Evolutionary conservation across 352 stramenopile species (phyloP), one percentile per base, ranked within the genome.

Genomic region (Phytophthora cryptogea): DNA sequence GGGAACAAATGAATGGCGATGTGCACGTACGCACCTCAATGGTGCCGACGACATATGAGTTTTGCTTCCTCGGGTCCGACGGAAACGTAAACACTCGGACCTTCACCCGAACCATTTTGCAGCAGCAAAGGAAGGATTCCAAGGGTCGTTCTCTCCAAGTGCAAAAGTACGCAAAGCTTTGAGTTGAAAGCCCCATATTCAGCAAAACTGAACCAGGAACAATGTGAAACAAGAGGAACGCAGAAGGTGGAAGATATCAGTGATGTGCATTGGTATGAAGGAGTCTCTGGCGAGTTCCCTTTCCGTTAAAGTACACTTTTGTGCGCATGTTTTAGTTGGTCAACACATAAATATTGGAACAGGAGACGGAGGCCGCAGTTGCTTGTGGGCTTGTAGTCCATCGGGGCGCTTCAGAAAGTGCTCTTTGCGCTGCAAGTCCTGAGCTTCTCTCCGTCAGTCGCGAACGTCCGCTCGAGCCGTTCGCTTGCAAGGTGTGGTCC

Each of bases 71-170:
- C 16, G 79, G 78, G 49, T 85, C 74, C 2, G 83, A 89, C 5
- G 76, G 69, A 65, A 91, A 90, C 35, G 80, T 89, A 69, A 93
- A 90, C 54, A 91, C 83, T 41, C 79, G 78, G 14, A 93, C 66
- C 59, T 93, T 93, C 27, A 92, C 64, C 1, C 50, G 62, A 46
- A 66, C 57, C 62, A 70, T 70, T 27, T 57, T 46, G 16, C 7
- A 26, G 20, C 16, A 16, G 9, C 33, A 40, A 40, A 5, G 28
- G 17, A 30, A 3, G n/a, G 33, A 33, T 31, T 13, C 26, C 50
- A 61, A n/a, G 10, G 35, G 41, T 11, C 11, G 32, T 44, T 54
- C 32, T 44, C 17, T 14, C 16, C n/a, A 41, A 28, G 30, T 13
- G 31, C 20, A 42, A 32, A 8, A 20, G 8, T 10, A 20, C 17